A percentile compares a stretch with the other conserved stretches of the same genome.
Conservation (phyloP, 2,329 filamentous ascomycete genomes). For the Madurella mycetomatis region DNA sequence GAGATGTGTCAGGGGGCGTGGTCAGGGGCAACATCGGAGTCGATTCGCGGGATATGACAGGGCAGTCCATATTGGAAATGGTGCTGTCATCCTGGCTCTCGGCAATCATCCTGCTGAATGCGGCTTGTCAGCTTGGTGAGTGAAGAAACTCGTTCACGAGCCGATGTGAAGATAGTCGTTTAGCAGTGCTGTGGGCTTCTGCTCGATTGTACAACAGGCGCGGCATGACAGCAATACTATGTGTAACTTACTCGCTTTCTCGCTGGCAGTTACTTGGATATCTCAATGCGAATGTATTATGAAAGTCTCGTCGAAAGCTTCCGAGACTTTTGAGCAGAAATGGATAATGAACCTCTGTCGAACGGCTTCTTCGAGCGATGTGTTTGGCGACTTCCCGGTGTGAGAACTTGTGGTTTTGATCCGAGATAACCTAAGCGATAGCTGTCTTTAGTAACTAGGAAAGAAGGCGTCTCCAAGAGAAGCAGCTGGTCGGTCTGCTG, state of each 20-base stretch:
- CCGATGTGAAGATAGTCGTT: neutral
- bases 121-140: neutral
- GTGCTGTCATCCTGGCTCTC: neutral
- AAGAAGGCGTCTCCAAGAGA: too few species aligned
- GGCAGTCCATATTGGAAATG: neutral
- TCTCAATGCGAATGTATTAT: neutral
- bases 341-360: neutral
- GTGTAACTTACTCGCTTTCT: neutral
- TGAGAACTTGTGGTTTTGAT: too few species aligned
- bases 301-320: neutral
- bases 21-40: neutral
- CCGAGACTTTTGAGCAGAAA: neutral
- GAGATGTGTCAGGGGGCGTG: neutral
- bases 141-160: too few species aligned
- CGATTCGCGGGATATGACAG: neutral
- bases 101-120: neutral
- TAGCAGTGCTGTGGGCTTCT: neutral
- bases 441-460: too few species aligned
- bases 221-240: neutral
- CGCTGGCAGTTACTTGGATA: neutral
- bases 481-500: too few species aligned
- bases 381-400: too few species aligned
- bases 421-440: too few species aligned
- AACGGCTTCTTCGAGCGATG: too few species aligned
- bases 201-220: neutral